phyloP scores from a whole-genome alignment of 192 early-diverging fungal species.

The Coemansia sp. region DNA sequence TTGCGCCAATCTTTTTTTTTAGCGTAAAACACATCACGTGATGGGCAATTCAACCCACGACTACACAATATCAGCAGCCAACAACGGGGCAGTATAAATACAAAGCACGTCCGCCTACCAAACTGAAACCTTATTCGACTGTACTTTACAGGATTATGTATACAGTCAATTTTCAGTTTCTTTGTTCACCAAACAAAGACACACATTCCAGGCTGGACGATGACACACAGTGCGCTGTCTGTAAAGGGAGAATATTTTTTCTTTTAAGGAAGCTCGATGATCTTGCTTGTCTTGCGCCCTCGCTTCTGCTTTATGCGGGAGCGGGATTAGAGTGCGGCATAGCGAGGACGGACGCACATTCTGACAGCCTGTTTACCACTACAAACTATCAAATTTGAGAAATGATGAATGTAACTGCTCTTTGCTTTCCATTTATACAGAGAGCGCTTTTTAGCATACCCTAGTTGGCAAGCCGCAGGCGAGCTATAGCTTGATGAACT shows the following conservation, averaged over 20 bases:
- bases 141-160: slow-evolving; percentile 48
- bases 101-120: too few relatives aligned
- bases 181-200: slow-evolving; percentile 54
- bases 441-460: too few relatives aligned
- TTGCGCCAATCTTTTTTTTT: slow-evolving; percentile 3
- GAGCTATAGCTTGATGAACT: too few relatives aligned
- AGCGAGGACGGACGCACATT: slow-evolving; percentile 8
- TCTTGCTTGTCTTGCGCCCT: slow-evolving; percentile 9
- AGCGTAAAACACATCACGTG: too few relatives aligned
- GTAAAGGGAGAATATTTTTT: slow-evolving; percentile 43
- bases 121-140: background rate
- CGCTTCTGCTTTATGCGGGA: background rate
- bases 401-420: too few relatives aligned
- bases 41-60: background rate
- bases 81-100: background rate
- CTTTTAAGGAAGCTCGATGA: background rate
- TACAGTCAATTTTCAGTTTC: slow-evolving; percentile 56
- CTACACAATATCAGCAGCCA: background rate
- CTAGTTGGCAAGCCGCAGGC: too few relatives aligned
- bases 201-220: slow-evolving; percentile 50
- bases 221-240: slow-evolving; percentile 48
- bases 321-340: slow-evolving; percentile 1
- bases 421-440: too few relatives aligned
- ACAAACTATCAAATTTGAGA: background rate
- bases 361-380: background rate